Percentiles rank a stretch among this genome's conserved stretches.
phyloP scores from a whole-genome alignment of 495 filamentous ascomycete genomes.

The Parathielavia appendiculata region DNA sequence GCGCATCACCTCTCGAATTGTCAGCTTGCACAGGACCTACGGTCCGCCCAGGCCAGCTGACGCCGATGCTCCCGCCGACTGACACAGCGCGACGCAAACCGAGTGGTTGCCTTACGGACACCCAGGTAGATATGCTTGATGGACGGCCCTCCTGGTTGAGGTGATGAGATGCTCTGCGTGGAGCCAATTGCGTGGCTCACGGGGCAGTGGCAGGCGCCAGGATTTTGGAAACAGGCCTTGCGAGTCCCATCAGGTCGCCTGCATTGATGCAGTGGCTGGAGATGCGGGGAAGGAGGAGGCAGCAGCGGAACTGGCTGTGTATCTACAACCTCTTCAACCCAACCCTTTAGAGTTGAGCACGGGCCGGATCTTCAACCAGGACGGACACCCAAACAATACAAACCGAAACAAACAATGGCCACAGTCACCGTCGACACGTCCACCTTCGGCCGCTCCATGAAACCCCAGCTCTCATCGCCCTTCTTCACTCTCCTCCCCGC shows the following conservation, averaged over 20 bases:
- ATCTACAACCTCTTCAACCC: not conserved
- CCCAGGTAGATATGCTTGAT: not conserved
- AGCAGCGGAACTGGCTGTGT: too few relatives aligned
- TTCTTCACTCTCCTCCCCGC: slow-evolving; percentile 28
- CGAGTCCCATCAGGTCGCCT: not conserved
- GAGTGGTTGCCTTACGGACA: too few relatives aligned
- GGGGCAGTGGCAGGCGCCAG: not conserved
- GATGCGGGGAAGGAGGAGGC: too few relatives aligned
- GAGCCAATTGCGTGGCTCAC: slow-evolving; percentile 6
- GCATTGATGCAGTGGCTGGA: too few relatives aligned
- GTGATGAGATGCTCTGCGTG: not conserved
- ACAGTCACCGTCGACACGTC: not conserved
- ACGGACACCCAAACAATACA: not conserved
- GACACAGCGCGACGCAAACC: too few relatives aligned
- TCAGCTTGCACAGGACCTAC: too few relatives aligned
- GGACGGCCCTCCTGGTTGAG: not conserved
- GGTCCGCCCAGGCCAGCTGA: too few relatives aligned
- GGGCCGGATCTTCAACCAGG: too few relatives aligned
- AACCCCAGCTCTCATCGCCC: slow-evolving; percentile 19
- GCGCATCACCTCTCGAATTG: too few relatives aligned
- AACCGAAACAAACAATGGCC: not conserved
- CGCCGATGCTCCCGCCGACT: too few relatives aligned
- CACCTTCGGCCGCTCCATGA: slow-evolving; percentile 1
- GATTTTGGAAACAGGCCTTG: not conserved
- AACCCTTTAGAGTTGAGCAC: not conserved